Conservation (phyloP, 345 rosid species). For the Acer yangbiense region DNA sequence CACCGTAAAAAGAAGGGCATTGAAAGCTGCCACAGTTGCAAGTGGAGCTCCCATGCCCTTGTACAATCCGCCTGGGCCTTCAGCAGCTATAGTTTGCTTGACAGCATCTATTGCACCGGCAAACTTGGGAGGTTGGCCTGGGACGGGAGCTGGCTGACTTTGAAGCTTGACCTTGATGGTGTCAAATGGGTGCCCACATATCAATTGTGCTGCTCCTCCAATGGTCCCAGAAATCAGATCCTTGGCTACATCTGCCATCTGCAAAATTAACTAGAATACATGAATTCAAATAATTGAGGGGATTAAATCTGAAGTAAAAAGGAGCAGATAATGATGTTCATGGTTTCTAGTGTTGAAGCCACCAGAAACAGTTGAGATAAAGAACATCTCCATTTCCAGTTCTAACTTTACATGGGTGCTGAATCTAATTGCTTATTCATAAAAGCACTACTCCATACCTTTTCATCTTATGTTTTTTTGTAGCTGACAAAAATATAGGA, state of each 20-base stretch:
- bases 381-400: not conserved
- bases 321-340: slow-evolving; percentile 1
- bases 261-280: slow-evolving; percentile 20
- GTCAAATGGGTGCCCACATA: slow-evolving; percentile 95
- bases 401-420: not conserved
- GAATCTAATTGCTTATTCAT: not conserved
- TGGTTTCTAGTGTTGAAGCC: not conserved
- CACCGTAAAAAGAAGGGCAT: slow-evolving; percentile 88
- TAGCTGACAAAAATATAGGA: not conserved
- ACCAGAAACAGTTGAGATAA: not conserved
- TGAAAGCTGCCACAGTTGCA: slow-evolving; percentile 97
- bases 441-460: not conserved
- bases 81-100: slow-evolving; percentile 78
- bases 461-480: not conserved
- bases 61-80: slow-evolving; percentile 91
- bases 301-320: not conserved
- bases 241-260: slow-evolving; percentile 92
- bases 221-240: slow-evolving; percentile 89
- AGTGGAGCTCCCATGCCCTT: slow-evolving; percentile 99
- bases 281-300: not conserved
- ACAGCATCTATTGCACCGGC: slow-evolving; percentile 89
- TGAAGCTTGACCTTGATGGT: slow-evolving; percentile 99
- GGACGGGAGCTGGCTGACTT: slow-evolving; percentile 84
- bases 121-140: slow-evolving; percentile 79
- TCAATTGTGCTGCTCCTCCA: slow-evolving; percentile 93